phyloP scores from a whole-genome alignment of 495 filamentous ascomycete genomes.

The Trypethelium eluteriae region DNA sequence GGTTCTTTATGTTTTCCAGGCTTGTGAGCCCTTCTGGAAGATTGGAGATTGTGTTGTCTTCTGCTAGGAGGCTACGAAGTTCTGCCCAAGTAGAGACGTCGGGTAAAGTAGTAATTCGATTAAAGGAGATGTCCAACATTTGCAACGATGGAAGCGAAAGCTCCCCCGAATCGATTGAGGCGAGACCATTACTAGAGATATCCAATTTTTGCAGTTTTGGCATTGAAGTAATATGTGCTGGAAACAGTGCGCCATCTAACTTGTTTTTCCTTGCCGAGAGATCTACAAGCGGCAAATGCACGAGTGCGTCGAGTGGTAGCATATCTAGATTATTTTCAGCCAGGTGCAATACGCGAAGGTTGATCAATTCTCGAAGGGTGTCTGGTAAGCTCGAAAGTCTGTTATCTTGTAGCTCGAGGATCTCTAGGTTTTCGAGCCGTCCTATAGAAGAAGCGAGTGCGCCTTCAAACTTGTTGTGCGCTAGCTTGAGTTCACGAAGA shows the following conservation, averaged over 20 bases:
- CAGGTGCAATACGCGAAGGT: conserved; percentile 67
- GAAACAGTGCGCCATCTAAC: conserved; percentile 63
- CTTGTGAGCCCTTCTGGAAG: conserved; percentile 67
- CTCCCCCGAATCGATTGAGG: conserved; percentile 42
- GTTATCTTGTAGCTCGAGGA: conserved; percentile 75
- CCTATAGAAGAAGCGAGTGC: conserved; percentile 50
- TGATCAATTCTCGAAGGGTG: conserved; percentile 53
- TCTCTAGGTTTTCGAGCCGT: conserved; percentile 60
- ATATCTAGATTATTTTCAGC: conserved; percentile 63
- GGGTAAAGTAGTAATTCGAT: conserved; percentile 65
- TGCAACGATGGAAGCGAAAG: conserved; percentile 65
- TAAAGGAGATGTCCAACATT: conserved; percentile 63
- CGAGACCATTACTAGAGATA: conserved; percentile 65
- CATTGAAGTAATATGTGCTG: conserved; percentile 43
- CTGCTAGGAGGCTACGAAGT: conserved; percentile 63
- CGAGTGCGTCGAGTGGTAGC: conserved; percentile 62
- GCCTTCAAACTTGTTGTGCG: conserved; percentile 67
- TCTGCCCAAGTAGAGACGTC: conserved; percentile 62
- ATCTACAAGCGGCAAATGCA: conserved; percentile 61
- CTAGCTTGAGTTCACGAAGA: conserved; percentile 72
- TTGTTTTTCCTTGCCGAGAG: conserved; percentile 73
- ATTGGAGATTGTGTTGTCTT: conserved; percentile 67
- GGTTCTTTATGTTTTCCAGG: conserved; percentile 58
- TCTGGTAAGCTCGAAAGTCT: conserved; percentile 66
- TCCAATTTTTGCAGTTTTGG: conserved; percentile 63